These are phyloP conservation scores for Phenoliferia sp. DNA, from an alignment of 1,284 basidiomycete genomes.

Conservation along the genomic window DNA sequence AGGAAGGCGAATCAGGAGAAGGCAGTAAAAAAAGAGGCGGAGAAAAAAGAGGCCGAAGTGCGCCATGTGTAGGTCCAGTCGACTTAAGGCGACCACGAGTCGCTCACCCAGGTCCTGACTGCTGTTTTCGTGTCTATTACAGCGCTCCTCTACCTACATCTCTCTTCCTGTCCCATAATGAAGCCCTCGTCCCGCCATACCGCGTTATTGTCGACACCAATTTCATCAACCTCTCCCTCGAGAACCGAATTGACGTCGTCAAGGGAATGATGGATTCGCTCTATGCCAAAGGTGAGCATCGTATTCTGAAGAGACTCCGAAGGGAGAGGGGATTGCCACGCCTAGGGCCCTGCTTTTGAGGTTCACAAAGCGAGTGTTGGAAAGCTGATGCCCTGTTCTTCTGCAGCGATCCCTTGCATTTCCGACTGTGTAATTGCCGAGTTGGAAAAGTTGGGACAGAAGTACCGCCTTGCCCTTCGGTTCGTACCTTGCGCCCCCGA, in stretches of 20 bases:
- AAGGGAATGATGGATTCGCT: constrained; percentile 99
- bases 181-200: constrained; percentile 92
- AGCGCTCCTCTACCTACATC: constrained; percentile 80
- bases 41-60: constrained; percentile 46
- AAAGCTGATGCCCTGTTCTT: too few relatives aligned
- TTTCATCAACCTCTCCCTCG: constrained; percentile 97
- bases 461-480: constrained; percentile 91
- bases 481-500: constrained; percentile 41
- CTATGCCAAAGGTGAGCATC: constrained; percentile 87
- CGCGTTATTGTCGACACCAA: constrained; percentile 98
- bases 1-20: constrained; percentile 51
- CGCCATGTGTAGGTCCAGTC: constrained; percentile 48
- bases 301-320: neutral
- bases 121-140: constrained; percentile 17
- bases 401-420: constrained; percentile 88
- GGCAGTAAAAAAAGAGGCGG: constrained; percentile 47
- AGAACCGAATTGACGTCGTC: constrained; percentile 95
- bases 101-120: too few relatives aligned
- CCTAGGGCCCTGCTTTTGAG: too few relatives aligned
- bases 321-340: too few relatives aligned
- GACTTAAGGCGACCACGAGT: too few relatives aligned
- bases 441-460: constrained; percentile 92
- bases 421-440: constrained; percentile 98
- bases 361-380: too few relatives aligned
- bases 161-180: constrained; percentile 93